Base-by-base conservation (phyloP, 306 rosid genomes). In the Mimosa pudica region DNA sequence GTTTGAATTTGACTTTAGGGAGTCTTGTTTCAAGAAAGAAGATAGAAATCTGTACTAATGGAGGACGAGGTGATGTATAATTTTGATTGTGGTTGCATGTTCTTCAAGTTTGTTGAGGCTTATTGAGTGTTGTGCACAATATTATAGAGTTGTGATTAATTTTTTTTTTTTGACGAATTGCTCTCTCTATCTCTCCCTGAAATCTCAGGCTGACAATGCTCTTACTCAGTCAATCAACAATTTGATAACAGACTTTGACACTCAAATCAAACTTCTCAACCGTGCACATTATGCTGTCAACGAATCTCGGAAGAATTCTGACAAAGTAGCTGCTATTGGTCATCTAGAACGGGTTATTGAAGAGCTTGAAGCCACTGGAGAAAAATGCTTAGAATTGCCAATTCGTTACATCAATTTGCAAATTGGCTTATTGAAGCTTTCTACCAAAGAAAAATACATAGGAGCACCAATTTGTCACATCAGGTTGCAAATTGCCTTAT, bases 221-320 rank as follows among this genome's bases (percentile, higher is more conserved):
- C 78, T 96, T 64, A 93, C 93, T 71, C 99, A 91, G 83, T 77
- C 93, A 51, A 93, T 93, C 82, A 88, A 96, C 86, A 96, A 93
- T 84, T 96, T 96, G 91, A 91, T 96, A 88, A 93, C 98, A 0
- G 98, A 96, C 84, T 96, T 96, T 54, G 99, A 96, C 88, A 93
- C 99, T 18, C 93, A 96, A 80, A 93, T 96, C 83, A 96, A 91
- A 84, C 98, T 91, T 81, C 94, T 96, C 86, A 91, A 96, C 90
- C 98, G 93, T 80, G 98, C 99, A 8, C 98, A 96, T 87, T 96
- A 93, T 85, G 94, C 96, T n/a, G n/a, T n/a, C n/a, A n/a, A n/a
- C n/a, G n/a, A n/a, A n/a, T n/a, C n/a, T n/a, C n/a, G n/a, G n/a
- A n/a, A n/a, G n/a, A n/a, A n/a, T n/a, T 75, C 97, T 32, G 98